These are phyloP conservation scores for Skeletonema tropicum DNA, from an alignment of 108 stramenopile genomes.

Conservation along the genomic window DNA sequence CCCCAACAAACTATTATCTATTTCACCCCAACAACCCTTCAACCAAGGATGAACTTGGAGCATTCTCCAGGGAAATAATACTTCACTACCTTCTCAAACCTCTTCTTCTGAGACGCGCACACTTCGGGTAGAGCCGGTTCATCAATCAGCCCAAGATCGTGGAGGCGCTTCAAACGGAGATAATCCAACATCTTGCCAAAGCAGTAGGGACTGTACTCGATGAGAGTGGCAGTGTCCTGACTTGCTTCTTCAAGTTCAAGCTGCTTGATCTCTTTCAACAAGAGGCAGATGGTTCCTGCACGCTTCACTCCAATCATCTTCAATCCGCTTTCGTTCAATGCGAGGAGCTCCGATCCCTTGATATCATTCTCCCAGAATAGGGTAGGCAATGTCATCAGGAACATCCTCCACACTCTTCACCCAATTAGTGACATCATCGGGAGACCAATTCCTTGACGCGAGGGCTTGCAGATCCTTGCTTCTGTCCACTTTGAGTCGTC, in stretches of 20 bases:
- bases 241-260: slow-evolving; percentile 7
- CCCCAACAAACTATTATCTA: no score
- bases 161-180: slow-evolving; percentile 14
- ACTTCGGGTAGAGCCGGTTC: slow-evolving; percentile 14
- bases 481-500: slow-evolving; percentile 6
- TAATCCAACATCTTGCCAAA: no score
- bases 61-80: slow-evolving; percentile 21
- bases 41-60: slow-evolving; percentile 5
- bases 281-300: slow-evolving; percentile 13
- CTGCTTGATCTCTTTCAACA: slow-evolving; percentile 32
- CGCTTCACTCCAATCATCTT: slow-evolving; percentile 21
- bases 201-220: background rate
- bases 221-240: slow-evolving; percentile 10
- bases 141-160: slow-evolving; percentile 2
- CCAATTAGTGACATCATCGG: slow-evolving; percentile 23
- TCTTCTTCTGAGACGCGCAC: slow-evolving; percentile 6
- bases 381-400: background rate
- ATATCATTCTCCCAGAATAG: slow-evolving; percentile 13
- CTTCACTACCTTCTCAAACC: slow-evolving; percentile 32
- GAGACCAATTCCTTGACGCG: slow-evolving; percentile 21
- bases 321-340: slow-evolving; percentile 15
- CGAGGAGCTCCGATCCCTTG: slow-evolving; percentile 22
- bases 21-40: background rate
- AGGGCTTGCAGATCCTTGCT: background rate
- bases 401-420: slow-evolving; percentile 11